Conservation (phyloP, 2,329 filamentous ascomycete genomes). For the Microcera coccophila region DNA sequence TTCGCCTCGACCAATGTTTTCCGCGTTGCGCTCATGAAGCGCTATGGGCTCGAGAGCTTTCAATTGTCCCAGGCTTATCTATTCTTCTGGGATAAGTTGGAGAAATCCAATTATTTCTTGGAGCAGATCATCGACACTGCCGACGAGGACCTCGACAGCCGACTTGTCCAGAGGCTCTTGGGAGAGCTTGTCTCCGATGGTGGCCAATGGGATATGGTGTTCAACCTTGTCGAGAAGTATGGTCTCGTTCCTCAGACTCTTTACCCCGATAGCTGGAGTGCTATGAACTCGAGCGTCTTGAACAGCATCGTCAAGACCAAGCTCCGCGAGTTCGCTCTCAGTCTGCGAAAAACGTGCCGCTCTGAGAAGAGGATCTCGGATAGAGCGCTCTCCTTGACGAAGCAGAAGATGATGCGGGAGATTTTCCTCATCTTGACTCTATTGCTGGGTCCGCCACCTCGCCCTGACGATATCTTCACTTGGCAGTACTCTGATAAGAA, state of each 20-base stretch:
- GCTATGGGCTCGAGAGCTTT: conserved; percentile 71
- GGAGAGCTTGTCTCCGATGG: conserved; percentile 70
- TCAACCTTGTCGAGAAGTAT: conserved; percentile 81
- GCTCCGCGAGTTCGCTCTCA: conserved; percentile 78
- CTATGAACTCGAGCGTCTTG: conserved; percentile 65
- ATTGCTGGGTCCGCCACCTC: conserved; percentile 74
- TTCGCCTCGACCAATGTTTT: conserved; percentile 92
- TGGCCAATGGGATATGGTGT: conserved; percentile 90
- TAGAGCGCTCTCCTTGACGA: conserved; percentile 47
- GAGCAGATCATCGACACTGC: conserved; percentile 77
- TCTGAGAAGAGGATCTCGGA: conserved; percentile 29
- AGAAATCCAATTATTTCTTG: conserved; percentile 87
- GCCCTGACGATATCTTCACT: conserved; percentile 63
- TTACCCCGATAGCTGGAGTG: conserved; percentile 80
- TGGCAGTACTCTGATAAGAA: conserved; percentile 76
- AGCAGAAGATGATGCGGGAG: conserved; percentile 73
- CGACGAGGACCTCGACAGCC: conserved; percentile 64
- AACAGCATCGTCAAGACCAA: conserved; percentile 76
- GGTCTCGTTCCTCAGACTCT: conserved; percentile 78
- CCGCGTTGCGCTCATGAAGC: conserved; percentile 81
- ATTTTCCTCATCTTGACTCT: conserved; percentile 79
- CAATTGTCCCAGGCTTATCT: conserved; percentile 86
- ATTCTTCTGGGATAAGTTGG: conserved; percentile 92
- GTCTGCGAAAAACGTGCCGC: conserved; percentile 56
- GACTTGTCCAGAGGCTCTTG: conserved; percentile 69